phyloP scores from a whole-genome alignment of 2,329 filamentous ascomycete genomes.

The Pleoardoris graminearum region DNA sequence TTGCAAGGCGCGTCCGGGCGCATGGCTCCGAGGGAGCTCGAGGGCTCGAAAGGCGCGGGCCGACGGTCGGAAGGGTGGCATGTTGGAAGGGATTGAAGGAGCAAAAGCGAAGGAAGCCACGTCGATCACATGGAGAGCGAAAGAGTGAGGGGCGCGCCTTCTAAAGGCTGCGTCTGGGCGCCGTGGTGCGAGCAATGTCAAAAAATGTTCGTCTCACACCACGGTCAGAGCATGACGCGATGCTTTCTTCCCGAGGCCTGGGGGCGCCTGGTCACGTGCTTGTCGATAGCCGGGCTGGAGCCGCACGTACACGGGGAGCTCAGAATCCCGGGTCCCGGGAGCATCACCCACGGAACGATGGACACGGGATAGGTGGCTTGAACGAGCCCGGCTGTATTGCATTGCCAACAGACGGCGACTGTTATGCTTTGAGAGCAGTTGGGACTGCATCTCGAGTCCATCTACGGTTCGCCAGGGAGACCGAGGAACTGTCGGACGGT shows the following conservation, averaged over 20 bases:
- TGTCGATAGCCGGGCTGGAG: too few relatives aligned
- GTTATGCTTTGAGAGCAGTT: too few relatives aligned
- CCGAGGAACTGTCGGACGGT: too few relatives aligned
- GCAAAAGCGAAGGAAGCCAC: constrained; percentile 16
- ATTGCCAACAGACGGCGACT: too few relatives aligned
- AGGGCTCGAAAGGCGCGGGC: constrained; percentile 30
- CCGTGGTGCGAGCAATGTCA: constrained; percentile 11
- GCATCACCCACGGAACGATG: too few relatives aligned
- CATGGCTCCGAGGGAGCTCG: constrained; percentile 31
- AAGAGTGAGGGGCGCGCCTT: background rate
- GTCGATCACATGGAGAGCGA: constrained; percentile 16
- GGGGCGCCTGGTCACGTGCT: constrained; percentile 5
- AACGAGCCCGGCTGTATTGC: too few relatives aligned
- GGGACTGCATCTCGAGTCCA: too few relatives aligned
- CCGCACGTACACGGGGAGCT: too few relatives aligned
- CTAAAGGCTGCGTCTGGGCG: constrained; percentile 8
- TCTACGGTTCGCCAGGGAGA: too few relatives aligned
- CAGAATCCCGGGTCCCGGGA: too few relatives aligned
- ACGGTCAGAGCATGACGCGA: constrained; percentile 30
- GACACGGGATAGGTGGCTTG: too few relatives aligned
- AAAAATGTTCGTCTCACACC: constrained; percentile 33
- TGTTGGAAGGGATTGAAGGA: constrained; percentile 24
- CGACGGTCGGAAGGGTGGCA: constrained; percentile 36
- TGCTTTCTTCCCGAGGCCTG: constrained; percentile 1
- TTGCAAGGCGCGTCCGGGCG: constrained; percentile 26